A percentile compares a stretch with the other conserved stretches of the same genome.
These are phyloP conservation scores for Neofusicoccum cordaticola DNA, from an alignment of 2,329 filamentous ascomycete species.

Conservation along the genomic window DNA sequence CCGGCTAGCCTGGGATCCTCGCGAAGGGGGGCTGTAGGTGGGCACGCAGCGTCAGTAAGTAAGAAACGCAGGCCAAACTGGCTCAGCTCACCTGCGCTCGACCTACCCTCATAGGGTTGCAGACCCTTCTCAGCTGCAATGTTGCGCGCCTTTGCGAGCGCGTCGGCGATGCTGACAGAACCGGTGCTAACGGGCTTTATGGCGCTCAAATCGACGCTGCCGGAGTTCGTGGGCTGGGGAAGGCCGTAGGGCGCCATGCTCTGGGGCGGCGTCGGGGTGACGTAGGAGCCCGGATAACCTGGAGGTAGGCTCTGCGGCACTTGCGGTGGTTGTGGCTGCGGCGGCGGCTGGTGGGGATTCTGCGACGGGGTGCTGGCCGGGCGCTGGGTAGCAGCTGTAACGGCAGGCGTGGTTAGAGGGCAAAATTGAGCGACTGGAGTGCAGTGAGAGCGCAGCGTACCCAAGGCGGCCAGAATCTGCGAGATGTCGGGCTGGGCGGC, in stretches of 20 bases:
- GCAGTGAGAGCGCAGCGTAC: conserved; percentile 24
- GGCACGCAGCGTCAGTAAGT: conserved; percentile 11
- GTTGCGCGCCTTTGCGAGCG: conserved; percentile 78
- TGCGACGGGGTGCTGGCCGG: conserved; percentile 49
- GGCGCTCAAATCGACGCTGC: conserved; percentile 74
- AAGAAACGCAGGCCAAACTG: conserved; percentile 34
- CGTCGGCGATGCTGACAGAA: conserved; percentile 78
- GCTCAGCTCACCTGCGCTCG: conserved; percentile 41
- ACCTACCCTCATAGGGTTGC: conserved; percentile 42
- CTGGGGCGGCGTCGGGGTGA: conserved; percentile 40
- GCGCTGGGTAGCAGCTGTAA: conserved; percentile 47
- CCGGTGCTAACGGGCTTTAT: conserved; percentile 78
- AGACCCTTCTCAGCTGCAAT: conserved; percentile 78
- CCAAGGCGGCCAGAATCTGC: conserved; percentile 38
- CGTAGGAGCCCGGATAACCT: conserved; percentile 43
- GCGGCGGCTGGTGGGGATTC: conserved; percentile 39
- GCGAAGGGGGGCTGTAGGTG: conserved; percentile 32
- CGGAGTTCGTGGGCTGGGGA: conserved; percentile 69
- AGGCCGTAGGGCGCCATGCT: conserved; percentile 45
- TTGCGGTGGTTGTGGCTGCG: conserved; percentile 44
- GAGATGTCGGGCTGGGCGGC: conserved; percentile 36
- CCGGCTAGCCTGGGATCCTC: conserved; percentile 50
- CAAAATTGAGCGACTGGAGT: background rate
- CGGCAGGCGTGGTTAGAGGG: background rate
- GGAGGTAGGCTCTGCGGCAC: conserved; percentile 38